Conservation (phyloP, 371 early-diverging fungal species). For the Mortierella polycephala region DNA sequence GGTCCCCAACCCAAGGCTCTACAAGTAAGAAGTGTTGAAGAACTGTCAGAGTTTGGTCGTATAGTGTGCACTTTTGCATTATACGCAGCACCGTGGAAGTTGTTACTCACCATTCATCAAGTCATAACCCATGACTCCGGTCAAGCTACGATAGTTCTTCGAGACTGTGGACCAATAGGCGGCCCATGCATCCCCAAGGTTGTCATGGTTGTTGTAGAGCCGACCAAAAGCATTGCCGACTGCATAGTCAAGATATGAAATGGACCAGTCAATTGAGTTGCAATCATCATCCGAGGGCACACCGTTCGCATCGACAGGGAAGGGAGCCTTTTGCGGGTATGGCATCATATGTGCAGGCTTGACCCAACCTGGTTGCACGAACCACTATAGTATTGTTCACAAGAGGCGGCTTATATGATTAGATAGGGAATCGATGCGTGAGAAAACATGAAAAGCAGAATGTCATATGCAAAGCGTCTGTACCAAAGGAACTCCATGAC, state of each 20-base stretch:
- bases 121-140: constrained; percentile 68
- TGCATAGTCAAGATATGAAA: constrained; percentile 58
- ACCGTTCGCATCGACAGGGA: constrained; percentile 56
- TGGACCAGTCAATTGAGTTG: constrained; percentile 58
- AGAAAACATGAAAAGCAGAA: neutral
- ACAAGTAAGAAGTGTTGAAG: no score
- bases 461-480: neutral
- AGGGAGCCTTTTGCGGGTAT: constrained; percentile 57
- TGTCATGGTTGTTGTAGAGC: constrained; percentile 62
- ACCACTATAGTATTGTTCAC: constrained; percentile 53
- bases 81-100: neutral
- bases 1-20: constrained; percentile 67
- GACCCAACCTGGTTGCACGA: constrained; percentile 57
- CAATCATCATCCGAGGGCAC: constrained; percentile 57
- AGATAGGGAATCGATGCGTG: neutral
- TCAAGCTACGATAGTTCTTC: constrained; percentile 49
- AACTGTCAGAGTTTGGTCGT: neutral
- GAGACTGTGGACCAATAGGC: constrained; percentile 63
- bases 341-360: constrained; percentile 49
- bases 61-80: neutral
- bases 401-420: neutral
- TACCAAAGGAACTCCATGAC: constrained; percentile 65
- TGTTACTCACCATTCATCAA: constrained; percentile 58
- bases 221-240: constrained; percentile 63
- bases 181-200: constrained; percentile 61